phyloP scores from a whole-genome alignment of 2,329 filamentous ascomycete species.

The Colletotrichum magnum region DNA sequence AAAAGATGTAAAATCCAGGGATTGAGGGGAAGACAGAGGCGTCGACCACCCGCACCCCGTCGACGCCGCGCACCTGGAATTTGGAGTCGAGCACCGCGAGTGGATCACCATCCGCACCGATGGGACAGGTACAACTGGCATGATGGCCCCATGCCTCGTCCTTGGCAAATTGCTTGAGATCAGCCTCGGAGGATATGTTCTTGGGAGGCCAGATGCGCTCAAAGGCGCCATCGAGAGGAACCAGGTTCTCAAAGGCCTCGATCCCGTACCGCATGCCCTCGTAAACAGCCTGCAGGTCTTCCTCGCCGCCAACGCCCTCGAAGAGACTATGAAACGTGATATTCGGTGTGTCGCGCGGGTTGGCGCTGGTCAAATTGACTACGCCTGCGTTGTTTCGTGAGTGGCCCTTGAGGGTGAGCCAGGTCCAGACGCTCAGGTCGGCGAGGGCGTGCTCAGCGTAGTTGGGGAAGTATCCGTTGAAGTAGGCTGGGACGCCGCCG shows the following conservation, averaged over 20 bases:
- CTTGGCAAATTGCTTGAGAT: slow-evolving; percentile 59
- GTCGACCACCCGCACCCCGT: slow-evolving; percentile 72
- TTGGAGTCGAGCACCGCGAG: slow-evolving; percentile 70
- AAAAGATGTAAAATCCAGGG: slow-evolving; percentile 60
- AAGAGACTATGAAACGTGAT: slow-evolving; percentile 72
- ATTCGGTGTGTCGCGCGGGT: slow-evolving; percentile 73
- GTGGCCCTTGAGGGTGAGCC: slow-evolving; percentile 66
- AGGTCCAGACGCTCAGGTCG: slow-evolving; percentile 57
- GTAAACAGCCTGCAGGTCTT: slow-evolving; percentile 56
- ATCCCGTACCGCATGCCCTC: slow-evolving; percentile 65
- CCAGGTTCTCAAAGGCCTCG: slow-evolving; percentile 51
- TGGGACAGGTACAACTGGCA: slow-evolving; percentile 68
- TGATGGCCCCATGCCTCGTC: slow-evolving; percentile 69
- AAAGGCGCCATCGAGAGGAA: slow-evolving; percentile 56
- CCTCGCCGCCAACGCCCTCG: slow-evolving; percentile 59
- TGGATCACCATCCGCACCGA: slow-evolving; percentile 67
- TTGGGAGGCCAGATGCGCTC: slow-evolving; percentile 53
- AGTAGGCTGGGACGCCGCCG: slow-evolving; percentile 67
- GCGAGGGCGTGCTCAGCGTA: slow-evolving; percentile 61
- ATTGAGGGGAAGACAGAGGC: slow-evolving; percentile 69
- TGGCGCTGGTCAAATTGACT: slow-evolving; percentile 71
- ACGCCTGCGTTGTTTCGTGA: slow-evolving; percentile 70
- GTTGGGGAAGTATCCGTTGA: slow-evolving; percentile 69
- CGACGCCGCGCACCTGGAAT: slow-evolving; percentile 70
- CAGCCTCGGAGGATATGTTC: slow-evolving; percentile 54